Evolutionary conservation across 768 basidiomycete genomes (phyloP).

Genomic region (Boletales sp.): DNA sequence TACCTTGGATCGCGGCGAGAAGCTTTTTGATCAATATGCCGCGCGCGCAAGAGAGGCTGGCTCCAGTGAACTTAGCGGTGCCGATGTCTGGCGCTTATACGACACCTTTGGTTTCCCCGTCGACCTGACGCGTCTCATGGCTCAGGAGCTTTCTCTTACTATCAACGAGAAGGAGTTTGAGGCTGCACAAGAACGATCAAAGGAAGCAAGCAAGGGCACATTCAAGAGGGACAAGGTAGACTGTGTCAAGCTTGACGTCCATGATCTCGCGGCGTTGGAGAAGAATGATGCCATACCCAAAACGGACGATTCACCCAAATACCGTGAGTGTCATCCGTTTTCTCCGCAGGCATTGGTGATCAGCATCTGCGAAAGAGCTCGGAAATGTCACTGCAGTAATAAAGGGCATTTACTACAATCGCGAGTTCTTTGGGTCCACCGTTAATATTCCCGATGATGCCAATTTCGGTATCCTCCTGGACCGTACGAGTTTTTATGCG

Average conservation of each 20-base stretch:
- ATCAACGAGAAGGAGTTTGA: slow-evolving; percentile 90
- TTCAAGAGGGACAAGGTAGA: slow-evolving; percentile 65
- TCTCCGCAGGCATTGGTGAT: neutral
- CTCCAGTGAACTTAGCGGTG: slow-evolving; percentile 69
- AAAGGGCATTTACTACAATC: slow-evolving; percentile 82
- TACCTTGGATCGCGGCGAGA: slow-evolving; percentile 96
- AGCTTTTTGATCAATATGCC: slow-evolving; percentile 88
- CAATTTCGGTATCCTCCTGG: slow-evolving; percentile 82
- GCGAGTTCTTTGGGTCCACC: slow-evolving; percentile 70
- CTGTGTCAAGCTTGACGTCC: slow-evolving; percentile 90
- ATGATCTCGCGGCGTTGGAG: slow-evolving; percentile 87
- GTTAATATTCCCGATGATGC: slow-evolving; percentile 57
- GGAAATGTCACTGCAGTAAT: slow-evolving; percentile 75
- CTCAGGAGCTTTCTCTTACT: slow-evolving; percentile 81
- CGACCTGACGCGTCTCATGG: slow-evolving; percentile 95
- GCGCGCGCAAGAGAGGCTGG: slow-evolving; percentile 60
- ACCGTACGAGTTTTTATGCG: slow-evolving; percentile 94
- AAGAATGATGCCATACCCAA: slow-evolving; percentile 74
- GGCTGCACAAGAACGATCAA: slow-evolving; percentile 80
- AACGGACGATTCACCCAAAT: slow-evolving; percentile 92
- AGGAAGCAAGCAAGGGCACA: slow-evolving; percentile 86
- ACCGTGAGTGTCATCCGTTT: slow-evolving; percentile 50
- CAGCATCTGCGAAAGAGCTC: slow-evolving; percentile 44
- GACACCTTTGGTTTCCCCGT: slow-evolving; percentile 99
- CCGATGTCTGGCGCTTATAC: slow-evolving; percentile 95